These are phyloP conservation scores for Cinnamomum chago DNA, from an alignment of 164 flowering plant genomes.

Conservation along the genomic window DNA sequence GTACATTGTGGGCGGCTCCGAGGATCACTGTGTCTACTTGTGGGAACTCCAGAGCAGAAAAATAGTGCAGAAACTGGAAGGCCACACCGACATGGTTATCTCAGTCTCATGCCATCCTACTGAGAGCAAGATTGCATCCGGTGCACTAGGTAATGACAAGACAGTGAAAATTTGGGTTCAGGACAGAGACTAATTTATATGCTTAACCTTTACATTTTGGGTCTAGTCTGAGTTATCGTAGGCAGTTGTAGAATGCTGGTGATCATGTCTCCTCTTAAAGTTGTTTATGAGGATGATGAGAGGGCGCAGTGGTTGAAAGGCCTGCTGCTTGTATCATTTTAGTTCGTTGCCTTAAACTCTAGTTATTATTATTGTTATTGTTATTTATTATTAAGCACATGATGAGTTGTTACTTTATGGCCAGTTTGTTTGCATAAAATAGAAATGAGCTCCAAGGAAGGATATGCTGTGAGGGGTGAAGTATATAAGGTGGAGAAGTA, in stretches of 20 bases:
- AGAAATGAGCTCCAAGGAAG: no score
- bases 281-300: not conserved
- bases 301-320: not conserved
- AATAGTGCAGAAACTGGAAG: conserved; percentile 84
- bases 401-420: no score
- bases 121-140: conserved; percentile 84
- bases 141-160: conserved; percentile 70
- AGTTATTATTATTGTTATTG: no score
- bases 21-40: conserved; percentile 72
- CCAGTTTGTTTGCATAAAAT: no score
- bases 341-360: not conserved
- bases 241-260: no score
- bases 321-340: not conserved
- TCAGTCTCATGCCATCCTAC: conserved; percentile 85
- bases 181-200: conserved; percentile 25
- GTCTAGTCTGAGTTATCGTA: no score
- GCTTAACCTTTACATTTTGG: not conserved
- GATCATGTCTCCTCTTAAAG: not conserved
- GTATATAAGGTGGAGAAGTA: no score
- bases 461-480: no score
- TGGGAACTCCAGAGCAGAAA: conserved; percentile 92
- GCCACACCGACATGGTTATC: conserved; percentile 74
- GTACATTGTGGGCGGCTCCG: conserved; percentile 87
- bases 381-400: no score
- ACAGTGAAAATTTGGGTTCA: conserved; percentile 79